These are phyloP conservation scores for Torrubiella hemipterigena DNA, from an alignment of 2,329 filamentous ascomycete species.

Conservation along the genomic window DNA sequence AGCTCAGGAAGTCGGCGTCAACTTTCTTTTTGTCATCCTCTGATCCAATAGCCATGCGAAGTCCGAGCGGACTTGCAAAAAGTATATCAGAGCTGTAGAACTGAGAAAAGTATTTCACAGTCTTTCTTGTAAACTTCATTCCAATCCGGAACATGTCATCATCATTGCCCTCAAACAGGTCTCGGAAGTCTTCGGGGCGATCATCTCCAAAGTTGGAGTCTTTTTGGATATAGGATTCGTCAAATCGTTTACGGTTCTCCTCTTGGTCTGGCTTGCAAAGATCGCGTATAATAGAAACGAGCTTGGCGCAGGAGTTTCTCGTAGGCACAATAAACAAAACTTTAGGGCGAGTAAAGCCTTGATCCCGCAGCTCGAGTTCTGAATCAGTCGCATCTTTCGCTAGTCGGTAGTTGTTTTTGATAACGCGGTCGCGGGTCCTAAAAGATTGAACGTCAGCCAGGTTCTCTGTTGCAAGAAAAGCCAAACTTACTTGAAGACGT, in stretches of 20 bases:
- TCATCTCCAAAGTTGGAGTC: constrained; percentile 54
- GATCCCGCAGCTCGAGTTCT: constrained; percentile 71
- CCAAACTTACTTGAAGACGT: constrained; percentile 63
- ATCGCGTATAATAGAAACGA: constrained; percentile 64
- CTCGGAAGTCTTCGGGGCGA: constrained; percentile 75
- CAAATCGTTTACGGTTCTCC: constrained; percentile 87
- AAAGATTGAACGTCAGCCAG: constrained; percentile 8
- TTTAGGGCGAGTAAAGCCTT: constrained; percentile 92
- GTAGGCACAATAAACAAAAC: constrained; percentile 85
- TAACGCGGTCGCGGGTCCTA: constrained; percentile 73
- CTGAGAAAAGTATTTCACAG: constrained; percentile 83
- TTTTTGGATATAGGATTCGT: constrained; percentile 65
- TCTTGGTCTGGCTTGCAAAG: constrained; percentile 78
- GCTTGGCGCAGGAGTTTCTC: constrained; percentile 69
- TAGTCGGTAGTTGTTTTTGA: constrained; percentile 83
- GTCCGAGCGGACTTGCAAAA: constrained; percentile 76
- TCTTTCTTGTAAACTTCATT: constrained; percentile 95
- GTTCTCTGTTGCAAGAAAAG: not conserved
- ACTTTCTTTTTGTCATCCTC: constrained; percentile 48
- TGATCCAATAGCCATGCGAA: constrained; percentile 82
- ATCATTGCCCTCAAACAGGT: constrained; percentile 87
- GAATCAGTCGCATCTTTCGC: constrained; percentile 50
- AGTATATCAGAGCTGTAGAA: constrained; percentile 98
- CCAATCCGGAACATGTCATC: constrained; percentile 95
- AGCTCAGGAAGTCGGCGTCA: constrained; percentile 86